Evolutionary conservation across 1,139 yeast species (phyloP).

Genomic region (Yamadazyma membranifaciens): DNA sequence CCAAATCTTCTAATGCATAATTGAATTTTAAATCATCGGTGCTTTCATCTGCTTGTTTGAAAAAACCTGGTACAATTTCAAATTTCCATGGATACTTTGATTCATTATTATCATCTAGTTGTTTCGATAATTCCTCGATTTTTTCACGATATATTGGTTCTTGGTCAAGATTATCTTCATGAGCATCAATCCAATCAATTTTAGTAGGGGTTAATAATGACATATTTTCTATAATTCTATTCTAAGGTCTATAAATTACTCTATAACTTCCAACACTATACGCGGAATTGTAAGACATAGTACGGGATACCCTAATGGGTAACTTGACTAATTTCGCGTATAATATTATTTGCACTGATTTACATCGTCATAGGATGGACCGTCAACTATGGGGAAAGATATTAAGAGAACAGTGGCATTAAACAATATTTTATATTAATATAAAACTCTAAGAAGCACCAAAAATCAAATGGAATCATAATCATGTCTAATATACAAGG

Average conservation of each 20-base stretch:
- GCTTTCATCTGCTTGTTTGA: slow-evolving; percentile 47
- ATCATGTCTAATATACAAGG: slow-evolving; percentile 14
- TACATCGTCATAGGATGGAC: too few species aligned
- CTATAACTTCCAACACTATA: not conserved
- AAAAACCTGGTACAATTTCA: slow-evolving; percentile 51
- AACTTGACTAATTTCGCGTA: too few species aligned
- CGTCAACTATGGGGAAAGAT: too few species aligned
- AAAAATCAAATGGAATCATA: slow-evolving; percentile 3
- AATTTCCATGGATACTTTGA: slow-evolving; percentile 38
- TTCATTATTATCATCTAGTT: too few species aligned
- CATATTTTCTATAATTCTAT: slow-evolving; percentile 1
- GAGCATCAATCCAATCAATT: slow-evolving; percentile 38
- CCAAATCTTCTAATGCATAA: slow-evolving; percentile 50
- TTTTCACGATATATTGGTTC: slow-evolving; percentile 10
- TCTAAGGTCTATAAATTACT: not conserved
- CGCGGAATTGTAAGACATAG: not conserved
- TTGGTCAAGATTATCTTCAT: slow-evolving; percentile 17
- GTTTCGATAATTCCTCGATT: slow-evolving; percentile 7
- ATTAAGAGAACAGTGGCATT: too few species aligned
- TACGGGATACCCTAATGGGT: too few species aligned
- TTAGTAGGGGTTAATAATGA: slow-evolving; percentile 34
- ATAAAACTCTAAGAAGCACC: slow-evolving; percentile 3
- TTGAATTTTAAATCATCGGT: slow-evolving; percentile 53
- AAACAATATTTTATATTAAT: slow-evolving; percentile 1
- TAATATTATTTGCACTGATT: too few species aligned